These are phyloP conservation scores for Pleurotus platypus DNA, from an alignment of 768 basidiomycete species.

Conservation along the genomic window DNA sequence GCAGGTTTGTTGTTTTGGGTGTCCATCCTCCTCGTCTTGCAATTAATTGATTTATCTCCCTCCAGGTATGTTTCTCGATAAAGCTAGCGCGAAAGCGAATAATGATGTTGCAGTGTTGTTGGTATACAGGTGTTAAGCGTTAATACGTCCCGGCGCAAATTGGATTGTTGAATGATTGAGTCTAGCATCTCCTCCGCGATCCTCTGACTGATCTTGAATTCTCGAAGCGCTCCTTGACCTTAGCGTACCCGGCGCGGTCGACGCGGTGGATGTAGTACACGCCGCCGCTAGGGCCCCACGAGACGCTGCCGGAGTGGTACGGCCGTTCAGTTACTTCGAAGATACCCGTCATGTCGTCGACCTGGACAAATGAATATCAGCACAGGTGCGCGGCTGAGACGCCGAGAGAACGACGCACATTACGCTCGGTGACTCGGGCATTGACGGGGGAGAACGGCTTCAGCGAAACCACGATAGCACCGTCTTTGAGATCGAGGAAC, in stretches of 20 bases:
- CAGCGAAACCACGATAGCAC: conserved; percentile 85
- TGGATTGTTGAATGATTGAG: background rate
- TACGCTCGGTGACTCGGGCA: conserved; percentile 80
- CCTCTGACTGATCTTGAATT: conserved; percentile 29
- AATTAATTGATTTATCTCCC: no score
- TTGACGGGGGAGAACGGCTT: conserved; percentile 74
- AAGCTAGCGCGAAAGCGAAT: no score
- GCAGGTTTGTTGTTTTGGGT: no score
- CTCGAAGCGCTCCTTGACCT: conserved; percentile 55
- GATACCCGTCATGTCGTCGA: conserved; percentile 78
- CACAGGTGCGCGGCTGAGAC: background rate
- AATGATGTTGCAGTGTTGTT: no score
- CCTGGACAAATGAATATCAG: conserved; percentile 28
- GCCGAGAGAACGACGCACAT: conserved; percentile 40
- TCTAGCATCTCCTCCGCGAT: background rate
- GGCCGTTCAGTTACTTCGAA: conserved; percentile 69
- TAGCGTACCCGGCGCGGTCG: conserved; percentile 67
- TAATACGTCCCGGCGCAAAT: no score
- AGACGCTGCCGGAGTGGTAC: conserved; percentile 74
- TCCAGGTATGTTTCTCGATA: no score
- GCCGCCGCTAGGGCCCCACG: conserved; percentile 74
- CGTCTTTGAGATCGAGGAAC: conserved; percentile 93
- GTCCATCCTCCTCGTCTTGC: no score
- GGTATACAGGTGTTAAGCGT: no score
- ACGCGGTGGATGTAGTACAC: conserved; percentile 76